Evolutionary conservation across 441 rosid species (phyloP).

Genomic region (Populus hybrid): DNA sequence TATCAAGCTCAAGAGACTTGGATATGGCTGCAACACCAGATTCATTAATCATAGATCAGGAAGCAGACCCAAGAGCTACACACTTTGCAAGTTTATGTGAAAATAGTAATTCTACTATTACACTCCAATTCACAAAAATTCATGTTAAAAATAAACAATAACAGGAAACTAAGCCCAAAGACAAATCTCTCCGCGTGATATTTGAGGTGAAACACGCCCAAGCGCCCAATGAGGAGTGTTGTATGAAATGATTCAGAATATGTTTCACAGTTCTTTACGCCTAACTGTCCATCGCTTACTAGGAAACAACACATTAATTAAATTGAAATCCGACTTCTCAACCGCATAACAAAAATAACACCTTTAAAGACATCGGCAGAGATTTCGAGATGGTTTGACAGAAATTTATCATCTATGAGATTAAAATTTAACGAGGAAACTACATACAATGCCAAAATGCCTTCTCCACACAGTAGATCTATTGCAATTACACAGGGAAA

Average conservation of each 20-base stretch:
- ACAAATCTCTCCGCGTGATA: not conserved
- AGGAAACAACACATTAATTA: not conserved
- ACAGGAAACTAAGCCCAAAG: no score
- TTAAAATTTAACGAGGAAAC: not conserved
- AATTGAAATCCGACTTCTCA: not conserved
- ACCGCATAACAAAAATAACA: not conserved
- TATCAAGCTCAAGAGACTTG: no score
- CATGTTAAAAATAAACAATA: no score
- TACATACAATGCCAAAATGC: not conserved
- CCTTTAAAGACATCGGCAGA: not conserved
- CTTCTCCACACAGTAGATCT: slow-evolving; percentile 3
- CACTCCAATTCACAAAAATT: no score
- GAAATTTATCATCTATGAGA: not conserved
- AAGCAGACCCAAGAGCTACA: no score
- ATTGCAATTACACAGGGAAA: slow-evolving; percentile 9
- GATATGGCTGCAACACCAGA: no score
- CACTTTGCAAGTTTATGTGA: no score
- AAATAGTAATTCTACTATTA: no score
- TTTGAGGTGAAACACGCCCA: not conserved
- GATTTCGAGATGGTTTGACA: not conserved
- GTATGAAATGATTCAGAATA: not conserved
- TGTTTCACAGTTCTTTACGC: not conserved
- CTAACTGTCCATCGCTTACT: not conserved
- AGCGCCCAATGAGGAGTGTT: not conserved
- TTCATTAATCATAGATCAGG: no score